Conservation (phyloP, 768 basidiomycete species). For the Asterophora lycoperdoides region DNA sequence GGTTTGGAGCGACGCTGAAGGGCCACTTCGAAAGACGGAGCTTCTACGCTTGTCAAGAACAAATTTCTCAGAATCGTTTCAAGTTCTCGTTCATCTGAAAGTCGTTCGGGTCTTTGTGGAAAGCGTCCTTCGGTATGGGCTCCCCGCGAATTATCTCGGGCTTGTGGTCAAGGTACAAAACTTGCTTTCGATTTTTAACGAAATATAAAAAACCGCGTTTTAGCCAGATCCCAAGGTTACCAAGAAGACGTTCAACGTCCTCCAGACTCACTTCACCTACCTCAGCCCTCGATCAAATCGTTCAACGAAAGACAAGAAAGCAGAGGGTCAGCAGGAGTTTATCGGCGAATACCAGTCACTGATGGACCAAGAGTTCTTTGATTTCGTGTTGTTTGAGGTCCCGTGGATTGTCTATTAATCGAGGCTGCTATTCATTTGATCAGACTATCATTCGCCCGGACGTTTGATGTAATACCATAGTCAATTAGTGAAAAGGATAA, state of each 20-base stretch:
- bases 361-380: conserved; percentile 94
- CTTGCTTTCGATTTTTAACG: neutral
- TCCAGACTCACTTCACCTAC: conserved; percentile 79
- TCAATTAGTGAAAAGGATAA: conserved; percentile 59
- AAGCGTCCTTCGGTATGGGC: conserved; percentile 91
- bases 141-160: conserved; percentile 88
- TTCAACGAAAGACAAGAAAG: conserved; percentile 35
- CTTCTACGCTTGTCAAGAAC: conserved; percentile 85
- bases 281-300: conserved; percentile 67
- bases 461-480: conserved; percentile 30
- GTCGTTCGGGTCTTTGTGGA: conserved; percentile 89
- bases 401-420: conserved; percentile 77
- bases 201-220: no score
- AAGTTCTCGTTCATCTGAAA: conserved; percentile 91
- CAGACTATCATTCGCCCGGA: conserved; percentile 12
- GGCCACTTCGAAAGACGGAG: conserved; percentile 62
- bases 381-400: conserved; percentile 92
- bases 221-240: conserved; percentile 85
- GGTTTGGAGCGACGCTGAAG: conserved; percentile 1
- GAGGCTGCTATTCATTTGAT: neutral
- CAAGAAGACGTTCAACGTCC: conserved; percentile 68
- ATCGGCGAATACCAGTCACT: conserved; percentile 88
- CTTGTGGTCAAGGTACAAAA: conserved; percentile 69
- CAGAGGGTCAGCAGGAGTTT: conserved; percentile 54
- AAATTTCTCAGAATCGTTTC: conserved; percentile 96